These are phyloP conservation scores for Daldinia sp. DNA, from an alignment of 2,329 filamentous ascomycete species.

Conservation along the genomic window DNA sequence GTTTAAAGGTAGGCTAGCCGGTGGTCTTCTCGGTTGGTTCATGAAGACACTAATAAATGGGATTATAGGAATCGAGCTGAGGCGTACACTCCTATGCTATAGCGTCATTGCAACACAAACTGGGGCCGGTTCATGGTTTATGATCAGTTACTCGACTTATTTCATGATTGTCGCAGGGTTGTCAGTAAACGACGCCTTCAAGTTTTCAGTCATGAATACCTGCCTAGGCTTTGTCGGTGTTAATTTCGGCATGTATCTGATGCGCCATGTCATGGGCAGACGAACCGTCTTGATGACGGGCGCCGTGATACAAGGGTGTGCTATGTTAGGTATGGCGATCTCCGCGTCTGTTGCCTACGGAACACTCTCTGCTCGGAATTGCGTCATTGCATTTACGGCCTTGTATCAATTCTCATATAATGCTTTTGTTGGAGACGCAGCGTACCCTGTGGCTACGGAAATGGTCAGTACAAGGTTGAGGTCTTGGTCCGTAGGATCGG, in stretches of 20 bases:
- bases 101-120: constrained; percentile 56
- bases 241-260: constrained; percentile 58
- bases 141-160: constrained; percentile 60
- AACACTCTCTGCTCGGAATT: constrained; percentile 44
- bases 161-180: constrained; percentile 55
- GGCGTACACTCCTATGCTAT: constrained; percentile 60
- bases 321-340: constrained; percentile 54
- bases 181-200: constrained; percentile 54
- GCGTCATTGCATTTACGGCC: constrained; percentile 48
- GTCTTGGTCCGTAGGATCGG: constrained; percentile 58
- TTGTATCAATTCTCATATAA: constrained; percentile 51
- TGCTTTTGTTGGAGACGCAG: constrained; percentile 51
- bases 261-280: constrained; percentile 56
- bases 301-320: constrained; percentile 53
- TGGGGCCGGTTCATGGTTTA: constrained; percentile 57
- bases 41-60: not conserved
- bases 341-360: constrained; percentile 42
- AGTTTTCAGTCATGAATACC: constrained; percentile 59
- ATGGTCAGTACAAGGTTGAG: constrained; percentile 54
- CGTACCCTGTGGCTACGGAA: constrained; percentile 54
- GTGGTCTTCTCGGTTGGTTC: not conserved
- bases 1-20: constrained; percentile 44
- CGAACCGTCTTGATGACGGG: constrained; percentile 58
- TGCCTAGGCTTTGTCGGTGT: constrained; percentile 59
- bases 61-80: constrained; percentile 52